These are phyloP conservation scores for Globisporangium splendens DNA, from an alignment of 352 stramenopile genomes.

Conservation along the genomic window DNA sequence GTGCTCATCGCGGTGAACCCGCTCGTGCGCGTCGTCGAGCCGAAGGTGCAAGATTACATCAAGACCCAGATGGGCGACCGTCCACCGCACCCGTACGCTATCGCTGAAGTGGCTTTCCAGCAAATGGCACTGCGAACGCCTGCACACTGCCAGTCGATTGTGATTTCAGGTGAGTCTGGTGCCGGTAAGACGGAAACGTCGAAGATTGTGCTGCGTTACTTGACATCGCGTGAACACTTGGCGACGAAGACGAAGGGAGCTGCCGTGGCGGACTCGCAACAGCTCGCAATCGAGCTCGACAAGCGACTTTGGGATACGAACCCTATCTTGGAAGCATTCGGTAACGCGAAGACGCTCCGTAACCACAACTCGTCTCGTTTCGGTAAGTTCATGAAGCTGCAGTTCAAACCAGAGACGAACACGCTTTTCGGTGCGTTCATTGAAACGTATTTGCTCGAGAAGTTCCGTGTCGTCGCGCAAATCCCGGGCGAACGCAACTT, in stretches of 20 bases:
- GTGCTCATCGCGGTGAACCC: slow-evolving; percentile 87
- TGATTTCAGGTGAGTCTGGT: slow-evolving; percentile 84
- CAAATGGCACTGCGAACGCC: slow-evolving; percentile 83
- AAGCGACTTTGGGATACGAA: slow-evolving; percentile 88
- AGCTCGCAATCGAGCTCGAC: slow-evolving; percentile 76
- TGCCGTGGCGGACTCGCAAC: slow-evolving; percentile 31
- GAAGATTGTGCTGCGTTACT: slow-evolving; percentile 87
- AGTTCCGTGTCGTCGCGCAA: slow-evolving; percentile 86
- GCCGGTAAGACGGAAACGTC: slow-evolving; percentile 88
- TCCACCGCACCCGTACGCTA: slow-evolving; percentile 78
- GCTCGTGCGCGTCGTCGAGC: slow-evolving; percentile 74
- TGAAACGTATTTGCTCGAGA: slow-evolving; percentile 88
- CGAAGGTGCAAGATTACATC: slow-evolving; percentile 85
- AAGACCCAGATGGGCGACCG: slow-evolving; percentile 86
- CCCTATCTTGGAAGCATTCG: slow-evolving; percentile 85
- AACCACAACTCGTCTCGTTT: slow-evolving; percentile 89
- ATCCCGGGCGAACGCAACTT: slow-evolving; percentile 88
- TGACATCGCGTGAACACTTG: slow-evolving; percentile 79
- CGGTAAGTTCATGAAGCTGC: slow-evolving; percentile 89
- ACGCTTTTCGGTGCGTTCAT: slow-evolving; percentile 78
- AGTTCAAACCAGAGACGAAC: slow-evolving; percentile 75
- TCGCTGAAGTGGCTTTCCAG: slow-evolving; percentile 87
- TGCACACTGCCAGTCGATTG: slow-evolving; percentile 83
- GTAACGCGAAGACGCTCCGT: slow-evolving; percentile 85
- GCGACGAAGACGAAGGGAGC: slow-evolving; percentile 34